These are phyloP conservation scores for Vitis riparia DNA, from an alignment of 164 flowering plant genomes.

Conservation along the genomic window DNA sequence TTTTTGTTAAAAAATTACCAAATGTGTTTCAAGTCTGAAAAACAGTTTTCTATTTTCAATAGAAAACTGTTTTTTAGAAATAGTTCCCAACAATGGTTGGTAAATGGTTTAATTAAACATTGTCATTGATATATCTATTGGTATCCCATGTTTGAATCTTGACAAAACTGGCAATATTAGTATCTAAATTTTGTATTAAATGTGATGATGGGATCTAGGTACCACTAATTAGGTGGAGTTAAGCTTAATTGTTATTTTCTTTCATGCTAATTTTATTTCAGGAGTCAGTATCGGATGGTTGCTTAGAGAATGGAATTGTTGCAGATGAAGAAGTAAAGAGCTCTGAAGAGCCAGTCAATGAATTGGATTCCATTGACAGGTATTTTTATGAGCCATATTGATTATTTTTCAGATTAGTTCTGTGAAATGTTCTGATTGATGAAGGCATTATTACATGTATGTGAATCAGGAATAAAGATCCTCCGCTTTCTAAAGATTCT, in stretches of 20 bases:
- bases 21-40: no score
- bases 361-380: conserved; percentile 42
- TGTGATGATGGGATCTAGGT: neutral
- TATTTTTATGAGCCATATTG: conserved; percentile 20
- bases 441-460: conserved; percentile 6
- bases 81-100: no score
- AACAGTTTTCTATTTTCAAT: no score
- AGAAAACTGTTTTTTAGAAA: no score
- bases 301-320: conserved; percentile 40
- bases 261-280: conserved; percentile 17
- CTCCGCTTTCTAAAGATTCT: conserved; percentile 31
- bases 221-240: neutral
- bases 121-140: neutral
- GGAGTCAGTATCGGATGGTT: conserved; percentile 58
- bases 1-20: no score
- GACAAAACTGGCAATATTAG: neutral
- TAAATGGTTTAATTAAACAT: no score
- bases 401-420: neutral
- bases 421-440: neutral
- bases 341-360: conserved; percentile 19
- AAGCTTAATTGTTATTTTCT: conserved; percentile 1
- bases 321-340: conserved; percentile 29
- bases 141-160: neutral
- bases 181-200: neutral
- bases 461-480: conserved; percentile 49